A percentile compares a stretch with the other conserved stretches of the same genome.
phyloP scores from a whole-genome alignment of 2,329 filamentous ascomycete species.

The Aspergillus pseudoviridinutans region DNA sequence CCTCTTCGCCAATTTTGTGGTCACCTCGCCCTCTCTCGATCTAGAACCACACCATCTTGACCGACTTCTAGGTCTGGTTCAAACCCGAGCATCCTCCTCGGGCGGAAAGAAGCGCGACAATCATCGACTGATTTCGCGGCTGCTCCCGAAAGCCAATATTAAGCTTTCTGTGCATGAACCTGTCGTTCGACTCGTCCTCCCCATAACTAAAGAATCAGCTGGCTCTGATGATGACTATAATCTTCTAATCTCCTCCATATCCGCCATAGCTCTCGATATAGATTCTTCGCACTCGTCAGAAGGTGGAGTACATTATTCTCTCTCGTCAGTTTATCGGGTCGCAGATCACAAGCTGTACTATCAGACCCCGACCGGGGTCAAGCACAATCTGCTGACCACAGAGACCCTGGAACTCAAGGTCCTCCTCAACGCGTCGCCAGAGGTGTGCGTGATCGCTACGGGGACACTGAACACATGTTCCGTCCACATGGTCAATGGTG shows the following conservation, averaged over 20 bases:
- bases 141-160: constrained; percentile 88
- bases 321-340: constrained; percentile 76
- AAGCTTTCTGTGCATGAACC: constrained; percentile 97
- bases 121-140: constrained; percentile 74
- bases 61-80: constrained; percentile 72
- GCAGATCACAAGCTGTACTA: constrained; percentile 91
- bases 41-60: constrained; percentile 89
- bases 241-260: constrained; percentile 90
- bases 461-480: constrained; percentile 83
- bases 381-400: constrained; percentile 81
- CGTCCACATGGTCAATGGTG: constrained; percentile 81
- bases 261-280: constrained; percentile 85
- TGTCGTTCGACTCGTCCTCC: constrained; percentile 82
- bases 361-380: constrained; percentile 75
- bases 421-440: constrained; percentile 77
- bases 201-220: constrained; percentile 61
- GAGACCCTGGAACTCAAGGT: constrained; percentile 85
- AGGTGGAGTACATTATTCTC: constrained; percentile 79
- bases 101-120: constrained; percentile 43
- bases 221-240: constrained; percentile 78
- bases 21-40: constrained; percentile 93
- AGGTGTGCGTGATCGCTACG: constrained; percentile 75
- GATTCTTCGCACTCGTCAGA: constrained; percentile 92
- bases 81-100: constrained; percentile 47
- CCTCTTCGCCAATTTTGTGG: constrained; percentile 89